These are phyloP conservation scores for Penicillium sp. DNA, from an alignment of 2,329 filamentous ascomycete species.

Conservation along the genomic window DNA sequence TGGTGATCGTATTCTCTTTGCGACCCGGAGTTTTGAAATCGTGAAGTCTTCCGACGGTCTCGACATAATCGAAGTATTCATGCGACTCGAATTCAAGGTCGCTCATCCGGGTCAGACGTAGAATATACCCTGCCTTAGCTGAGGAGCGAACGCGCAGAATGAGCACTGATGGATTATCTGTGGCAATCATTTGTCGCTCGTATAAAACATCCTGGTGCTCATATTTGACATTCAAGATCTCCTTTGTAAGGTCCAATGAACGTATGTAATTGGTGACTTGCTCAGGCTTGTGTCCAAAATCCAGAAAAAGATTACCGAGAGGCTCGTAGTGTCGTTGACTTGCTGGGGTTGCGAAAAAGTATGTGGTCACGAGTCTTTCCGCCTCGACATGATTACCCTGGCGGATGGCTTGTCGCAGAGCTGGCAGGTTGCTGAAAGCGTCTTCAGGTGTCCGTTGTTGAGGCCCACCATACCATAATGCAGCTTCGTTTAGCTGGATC, in stretches of 20 bases:
- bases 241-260: conserved; percentile 40
- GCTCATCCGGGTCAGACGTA: conserved; percentile 37
- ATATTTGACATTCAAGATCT: conserved; percentile 41
- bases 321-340: conserved; percentile 52
- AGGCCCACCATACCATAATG: conserved; percentile 49
- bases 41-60: conserved; percentile 9
- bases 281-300: conserved; percentile 37
- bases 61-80: conserved; percentile 44
- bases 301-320: conserved; percentile 42
- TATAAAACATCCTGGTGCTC: conserved; percentile 31
- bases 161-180: conserved; percentile 45
- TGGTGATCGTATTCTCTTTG: conserved; percentile 30
- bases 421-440: conserved; percentile 38
- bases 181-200: conserved; percentile 42
- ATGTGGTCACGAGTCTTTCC: conserved; percentile 41
- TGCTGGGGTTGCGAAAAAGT: conserved; percentile 49
- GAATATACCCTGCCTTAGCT: conserved; percentile 28
- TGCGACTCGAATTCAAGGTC: conserved; percentile 47
- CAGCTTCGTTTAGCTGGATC: conserved; percentile 51
- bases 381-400: conserved; percentile 42
- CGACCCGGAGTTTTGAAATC: not conserved
- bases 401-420: conserved; percentile 44
- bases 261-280: conserved; percentile 38
- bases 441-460: conserved; percentile 46
- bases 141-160: conserved; percentile 33